Conservation (phyloP, 1,139 yeast species). For the Blastobotrys elegans region DNA sequence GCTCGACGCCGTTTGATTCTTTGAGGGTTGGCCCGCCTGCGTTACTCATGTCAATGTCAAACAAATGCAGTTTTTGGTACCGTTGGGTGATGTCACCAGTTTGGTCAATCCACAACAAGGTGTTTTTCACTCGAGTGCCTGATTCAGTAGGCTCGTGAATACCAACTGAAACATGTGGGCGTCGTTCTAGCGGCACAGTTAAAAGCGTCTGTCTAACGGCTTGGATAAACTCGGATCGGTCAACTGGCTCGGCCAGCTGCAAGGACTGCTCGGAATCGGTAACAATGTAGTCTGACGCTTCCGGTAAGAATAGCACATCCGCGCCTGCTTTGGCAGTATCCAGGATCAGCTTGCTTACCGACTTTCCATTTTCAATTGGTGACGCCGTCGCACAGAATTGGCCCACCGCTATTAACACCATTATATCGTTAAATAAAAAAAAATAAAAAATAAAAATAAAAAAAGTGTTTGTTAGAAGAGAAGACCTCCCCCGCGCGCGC, state of each 20-base stretch:
- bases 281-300: conserved; percentile 86
- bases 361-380: conserved; percentile 51
- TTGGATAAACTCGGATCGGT: conserved; percentile 45
- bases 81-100: conserved; percentile 58
- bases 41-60: conserved; percentile 74
- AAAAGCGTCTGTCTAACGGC: conserved; percentile 46
- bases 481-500: too few species aligned
- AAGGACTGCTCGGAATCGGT: conserved; percentile 62
- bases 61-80: conserved; percentile 83
- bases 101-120: conserved; percentile 63
- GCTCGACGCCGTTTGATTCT: conserved; percentile 77
- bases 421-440: too few species aligned
- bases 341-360: conserved; percentile 54
- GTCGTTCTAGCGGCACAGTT: conserved; percentile 31
- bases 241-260: conserved; percentile 49
- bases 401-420: conserved; percentile 66
- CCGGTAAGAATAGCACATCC: conserved; percentile 76
- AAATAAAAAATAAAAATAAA: too few species aligned
- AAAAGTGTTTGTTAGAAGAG: too few species aligned
- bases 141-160: conserved; percentile 67
- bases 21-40: conserved; percentile 49
- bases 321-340: conserved; percentile 58
- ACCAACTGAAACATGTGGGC: conserved; percentile 57
- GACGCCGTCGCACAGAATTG: conserved; percentile 76
- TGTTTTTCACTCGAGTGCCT: conserved; percentile 53